Evolutionary conservation across 805 yeast genomes (phyloP), one percentile per base, ranked within the genome.

Genomic region (Saccharomycopsis sp.): DNA sequence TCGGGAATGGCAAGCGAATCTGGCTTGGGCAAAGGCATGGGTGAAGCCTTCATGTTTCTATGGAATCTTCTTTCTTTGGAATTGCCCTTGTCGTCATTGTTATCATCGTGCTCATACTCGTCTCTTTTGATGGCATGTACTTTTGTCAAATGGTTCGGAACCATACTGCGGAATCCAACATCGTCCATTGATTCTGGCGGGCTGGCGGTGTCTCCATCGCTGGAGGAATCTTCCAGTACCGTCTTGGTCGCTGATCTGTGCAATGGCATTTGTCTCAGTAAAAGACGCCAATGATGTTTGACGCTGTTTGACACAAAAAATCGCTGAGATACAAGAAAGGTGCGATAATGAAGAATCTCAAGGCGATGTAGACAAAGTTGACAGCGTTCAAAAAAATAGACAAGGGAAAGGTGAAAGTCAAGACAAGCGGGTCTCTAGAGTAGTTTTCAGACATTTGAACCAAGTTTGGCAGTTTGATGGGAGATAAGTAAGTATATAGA

Each of bases 61-160:
- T n/a, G n/a, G n/a, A n/a, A n/a, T n/a, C n/a, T n/a, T n/a, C n/a
- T 12, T 30, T 45, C 46, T 36, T 41, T 41, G 37, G 39, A 36
- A 13, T 30, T 25, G 26, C 23, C 29, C 13, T 16, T 36, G 6
- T 18, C 26, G 20, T 43, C 33, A 16, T 19, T 19, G 27, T 42
- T 34, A 7, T 17, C 30, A 25, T 26, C 37, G 5, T 7, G 32
- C 32, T 30, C n/a, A n/a, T n/a, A n/a, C n/a, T n/a, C n/a, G n/a
- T n/a, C n/a, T n/a, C n/a, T n/a, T n/a, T n/a, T n/a, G n/a, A n/a
- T n/a, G n/a, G n/a, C n/a, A n/a, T 10, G n/a, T n/a, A 29, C 21
- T 26, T 36, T 45, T 31, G 37, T 37, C 19, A 30, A 31, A 7
- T n/a, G 18, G 29, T 40, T 31, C 12, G 33, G 47, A 10, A 27